A percentile compares a stretch with the other conserved stretches of the same genome.
Conservation (phyloP, 495 filamentous ascomycete genomes). For the Hyphodiscus hymeniophilus region DNA sequence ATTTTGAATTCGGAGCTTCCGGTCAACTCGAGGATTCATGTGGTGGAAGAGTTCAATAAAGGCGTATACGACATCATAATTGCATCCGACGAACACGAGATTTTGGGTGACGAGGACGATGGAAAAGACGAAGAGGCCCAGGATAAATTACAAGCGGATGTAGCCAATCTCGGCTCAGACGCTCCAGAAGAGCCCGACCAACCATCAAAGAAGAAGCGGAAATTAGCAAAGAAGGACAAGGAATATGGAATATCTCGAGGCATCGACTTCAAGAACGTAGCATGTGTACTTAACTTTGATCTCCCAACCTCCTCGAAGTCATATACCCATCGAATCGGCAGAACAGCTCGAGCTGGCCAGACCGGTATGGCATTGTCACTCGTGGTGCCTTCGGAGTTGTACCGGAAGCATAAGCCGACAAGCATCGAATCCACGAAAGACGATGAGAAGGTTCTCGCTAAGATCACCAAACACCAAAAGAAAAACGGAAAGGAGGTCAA, state of each 20-base stretch:
- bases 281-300: constrained; percentile 95
- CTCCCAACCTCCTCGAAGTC: constrained; percentile 81
- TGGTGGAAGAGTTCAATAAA: constrained; percentile 96
- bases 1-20: constrained; percentile 93
- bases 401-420: constrained; percentile 85
- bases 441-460: constrained; percentile 74
- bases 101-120: constrained; percentile 55
- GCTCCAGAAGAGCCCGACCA: constrained; percentile 21
- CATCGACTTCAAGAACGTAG: constrained; percentile 93
- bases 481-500: constrained; percentile 71
- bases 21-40: constrained; percentile 84
- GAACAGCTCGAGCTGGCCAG: constrained; percentile 84
- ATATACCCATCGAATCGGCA: constrained; percentile 91
- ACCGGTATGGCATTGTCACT: constrained; percentile 94
- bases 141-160: constrained; percentile 10
- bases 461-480: constrained; percentile 61
- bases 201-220: constrained; percentile 50
- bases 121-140: constrained; percentile 16
- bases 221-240: constrained; percentile 53
- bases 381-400: constrained; percentile 70
- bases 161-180: too few species aligned
- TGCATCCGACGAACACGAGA: constrained; percentile 86
- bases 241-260: constrained; percentile 91
- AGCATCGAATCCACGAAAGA: constrained; percentile 58
- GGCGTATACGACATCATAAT: constrained; percentile 95